phyloP scores from a whole-genome alignment of 2,329 filamentous ascomycete species.

The Xylariales sp. region DNA sequence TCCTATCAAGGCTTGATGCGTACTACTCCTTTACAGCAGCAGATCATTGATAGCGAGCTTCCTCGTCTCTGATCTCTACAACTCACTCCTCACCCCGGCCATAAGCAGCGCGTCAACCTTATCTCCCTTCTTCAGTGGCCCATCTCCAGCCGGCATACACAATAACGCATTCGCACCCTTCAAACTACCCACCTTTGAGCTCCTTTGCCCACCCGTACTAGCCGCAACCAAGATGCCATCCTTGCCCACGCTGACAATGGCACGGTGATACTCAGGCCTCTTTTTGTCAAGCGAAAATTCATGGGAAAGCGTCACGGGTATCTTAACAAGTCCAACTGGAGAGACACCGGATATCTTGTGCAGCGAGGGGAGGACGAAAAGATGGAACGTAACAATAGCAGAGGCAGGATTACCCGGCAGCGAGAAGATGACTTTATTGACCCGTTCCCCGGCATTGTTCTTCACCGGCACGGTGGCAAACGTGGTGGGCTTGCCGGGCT shows the following conservation, averaged over 20 bases:
- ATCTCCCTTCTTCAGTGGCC: slow-evolving; percentile 62
- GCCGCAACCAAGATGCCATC: slow-evolving; percentile 68
- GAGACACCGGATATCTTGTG: slow-evolving; percentile 69
- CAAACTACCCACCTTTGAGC: slow-evolving; percentile 83
- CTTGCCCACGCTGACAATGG: slow-evolving; percentile 58
- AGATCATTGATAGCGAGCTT: too few relatives aligned
- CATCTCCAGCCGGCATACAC: slow-evolving; percentile 63
- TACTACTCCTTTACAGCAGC: too few relatives aligned
- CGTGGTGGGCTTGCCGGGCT: slow-evolving; percentile 95
- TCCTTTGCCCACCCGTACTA: slow-evolving; percentile 87
- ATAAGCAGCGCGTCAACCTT: slow-evolving; percentile 77
- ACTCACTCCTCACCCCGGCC: too few relatives aligned
- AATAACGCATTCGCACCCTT: slow-evolving; percentile 84
- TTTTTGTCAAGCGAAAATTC: slow-evolving; percentile 69
- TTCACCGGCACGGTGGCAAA: slow-evolving; percentile 82
- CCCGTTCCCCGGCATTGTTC: slow-evolving; percentile 51
- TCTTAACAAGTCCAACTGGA: slow-evolving; percentile 64
- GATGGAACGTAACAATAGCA: slow-evolving; percentile 85
- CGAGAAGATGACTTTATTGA: slow-evolving; percentile 74
- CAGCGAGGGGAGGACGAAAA: slow-evolving; percentile 86
- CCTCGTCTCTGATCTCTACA: too few relatives aligned
- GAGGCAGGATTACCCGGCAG: slow-evolving; percentile 92
- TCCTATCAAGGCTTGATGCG: too few relatives aligned
- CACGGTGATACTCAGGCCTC: slow-evolving; percentile 88
- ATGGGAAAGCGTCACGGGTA: slow-evolving; percentile 67